phyloP scores from a whole-genome alignment of 345 rosid species.

The Rhodamnia rubescens region DNA sequence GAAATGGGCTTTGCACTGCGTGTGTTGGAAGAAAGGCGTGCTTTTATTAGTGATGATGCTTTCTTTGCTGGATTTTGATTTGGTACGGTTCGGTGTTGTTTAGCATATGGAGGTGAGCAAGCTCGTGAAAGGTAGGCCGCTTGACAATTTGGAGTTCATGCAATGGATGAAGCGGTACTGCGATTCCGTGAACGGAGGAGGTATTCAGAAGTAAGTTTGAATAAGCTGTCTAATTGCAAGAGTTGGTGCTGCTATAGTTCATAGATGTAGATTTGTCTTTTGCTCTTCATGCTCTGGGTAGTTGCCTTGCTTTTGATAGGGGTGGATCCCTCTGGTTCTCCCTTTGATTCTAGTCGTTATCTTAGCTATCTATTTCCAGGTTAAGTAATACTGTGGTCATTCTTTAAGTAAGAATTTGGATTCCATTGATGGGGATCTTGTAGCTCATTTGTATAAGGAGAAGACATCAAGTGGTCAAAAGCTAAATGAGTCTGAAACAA shows the following conservation, averaged over 20 bases:
- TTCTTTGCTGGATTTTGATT: background rate
- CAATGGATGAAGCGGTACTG: conserved; percentile 98
- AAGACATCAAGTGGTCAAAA: background rate
- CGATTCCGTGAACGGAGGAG: conserved; percentile 71
- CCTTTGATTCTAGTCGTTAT: background rate
- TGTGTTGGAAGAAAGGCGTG: background rate
- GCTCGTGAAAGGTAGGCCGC: conserved; percentile 89
- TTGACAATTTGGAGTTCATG: conserved; percentile 95
- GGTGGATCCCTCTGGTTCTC: background rate
- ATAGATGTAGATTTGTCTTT: background rate
- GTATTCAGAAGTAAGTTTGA: conserved; percentile 27
- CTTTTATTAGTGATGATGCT: background rate
- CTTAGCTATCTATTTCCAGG: background rate
- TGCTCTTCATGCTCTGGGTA: background rate
- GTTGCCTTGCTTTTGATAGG: background rate
- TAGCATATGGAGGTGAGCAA: conserved; percentile 92
- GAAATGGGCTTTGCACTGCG: background rate
- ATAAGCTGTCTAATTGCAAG: background rate
- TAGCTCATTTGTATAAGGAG: background rate
- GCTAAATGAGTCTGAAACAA: background rate
- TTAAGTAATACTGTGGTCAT: background rate
- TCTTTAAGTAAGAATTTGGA: background rate
- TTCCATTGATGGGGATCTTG: background rate
- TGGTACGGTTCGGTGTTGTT: background rate
- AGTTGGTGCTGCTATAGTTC: background rate